These are phyloP conservation scores for Sporothrix protearum DNA, from an alignment of 2,329 filamentous ascomycete genomes.

Conservation along the genomic window DNA sequence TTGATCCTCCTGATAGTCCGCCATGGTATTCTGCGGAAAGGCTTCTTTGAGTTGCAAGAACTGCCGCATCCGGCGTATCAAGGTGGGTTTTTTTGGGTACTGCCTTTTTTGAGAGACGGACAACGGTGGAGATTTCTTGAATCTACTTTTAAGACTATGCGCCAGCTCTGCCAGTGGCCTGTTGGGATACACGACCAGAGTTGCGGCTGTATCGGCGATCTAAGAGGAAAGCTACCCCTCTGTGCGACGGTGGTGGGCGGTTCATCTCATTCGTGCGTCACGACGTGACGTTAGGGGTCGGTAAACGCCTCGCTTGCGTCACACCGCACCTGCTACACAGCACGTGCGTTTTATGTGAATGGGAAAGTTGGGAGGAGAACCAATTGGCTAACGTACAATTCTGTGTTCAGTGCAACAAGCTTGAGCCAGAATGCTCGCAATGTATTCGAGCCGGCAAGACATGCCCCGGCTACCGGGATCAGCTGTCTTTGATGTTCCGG, in stretches of 20 bases:
- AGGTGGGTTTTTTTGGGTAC: constrained; percentile 41
- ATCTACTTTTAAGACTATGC: not conserved
- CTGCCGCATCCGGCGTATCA: constrained; percentile 53
- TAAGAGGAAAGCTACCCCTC: not conserved
- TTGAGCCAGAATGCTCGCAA: constrained; percentile 58
- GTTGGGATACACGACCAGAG: not conserved
- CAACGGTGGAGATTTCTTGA: not conserved
- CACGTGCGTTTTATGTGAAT: not conserved
- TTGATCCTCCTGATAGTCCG: not conserved
- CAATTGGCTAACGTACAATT: not conserved
- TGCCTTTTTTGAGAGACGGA: not conserved
- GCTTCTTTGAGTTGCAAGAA: constrained; percentile 54
- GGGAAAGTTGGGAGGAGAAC: not conserved
- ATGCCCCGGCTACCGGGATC: constrained; percentile 63
- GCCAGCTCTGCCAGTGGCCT: not conserved
- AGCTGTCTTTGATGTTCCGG: constrained; percentile 62
- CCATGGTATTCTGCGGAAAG: constrained; percentile 57
- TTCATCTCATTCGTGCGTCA: not conserved
- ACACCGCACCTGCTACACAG: not conserved
- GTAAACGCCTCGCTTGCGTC: not conserved
- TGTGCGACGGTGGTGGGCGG: not conserved
- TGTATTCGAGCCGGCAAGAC: constrained; percentile 57
- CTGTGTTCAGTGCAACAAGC: constrained; percentile 55
- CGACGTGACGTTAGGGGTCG: not conserved
- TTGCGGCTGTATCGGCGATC: not conserved